A percentile compares a stretch with the other conserved stretches of the same genome.
Evolutionary conservation across 169 alveolate genomes (phyloP).

Genomic region (Plasmodium reichenowi): DNA sequence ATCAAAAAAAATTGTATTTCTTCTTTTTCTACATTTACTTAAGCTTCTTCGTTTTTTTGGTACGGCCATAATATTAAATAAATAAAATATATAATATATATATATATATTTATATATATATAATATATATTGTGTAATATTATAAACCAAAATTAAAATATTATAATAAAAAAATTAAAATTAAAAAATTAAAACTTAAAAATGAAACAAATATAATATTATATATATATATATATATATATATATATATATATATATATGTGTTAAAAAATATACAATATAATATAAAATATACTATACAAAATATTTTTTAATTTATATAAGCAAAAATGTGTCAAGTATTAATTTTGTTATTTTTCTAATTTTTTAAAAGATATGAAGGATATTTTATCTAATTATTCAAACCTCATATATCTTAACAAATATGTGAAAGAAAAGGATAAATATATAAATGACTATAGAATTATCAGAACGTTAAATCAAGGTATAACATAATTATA

Average conservation of each 20-base stretch:
- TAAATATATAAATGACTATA: constrained; percentile 4
- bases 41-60: constrained; percentile 84
- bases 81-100: constrained; percentile 6
- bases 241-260: no score
- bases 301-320: no score
- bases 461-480: background rate
- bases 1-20: constrained; percentile 86
- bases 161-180: no score
- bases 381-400: background rate
- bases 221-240: no score
- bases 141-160: no score
- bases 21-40: constrained; percentile 81
- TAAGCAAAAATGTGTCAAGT: no score
- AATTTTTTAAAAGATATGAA: background rate
- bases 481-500: background rate
- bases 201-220: no score
- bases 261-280: no score
- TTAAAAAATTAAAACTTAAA: no score
- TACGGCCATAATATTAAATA: constrained; percentile 81
- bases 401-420: constrained; percentile 8
- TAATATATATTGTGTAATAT: no score
- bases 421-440: background rate
- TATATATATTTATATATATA: background rate
- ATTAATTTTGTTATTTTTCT: no score
- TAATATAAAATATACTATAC: no score